Base-by-base conservation (phyloP, 1,139 yeast genomes). In the Pichia sp. region DNA sequence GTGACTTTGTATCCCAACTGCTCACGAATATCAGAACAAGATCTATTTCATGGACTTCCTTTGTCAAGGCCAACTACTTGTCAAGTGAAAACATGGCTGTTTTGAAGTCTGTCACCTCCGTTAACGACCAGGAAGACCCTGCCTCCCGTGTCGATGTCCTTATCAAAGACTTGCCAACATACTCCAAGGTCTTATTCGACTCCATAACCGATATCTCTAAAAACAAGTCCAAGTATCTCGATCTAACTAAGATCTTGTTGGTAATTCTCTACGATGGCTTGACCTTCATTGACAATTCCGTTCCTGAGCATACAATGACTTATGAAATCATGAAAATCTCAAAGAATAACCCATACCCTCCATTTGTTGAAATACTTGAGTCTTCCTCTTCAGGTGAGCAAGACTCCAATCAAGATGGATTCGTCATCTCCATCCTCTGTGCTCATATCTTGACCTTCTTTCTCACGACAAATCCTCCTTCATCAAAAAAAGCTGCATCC, bases 41-140 rank as follows among this genome's bases (percentile, higher is more conserved):
- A 61, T 86, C 95, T 38, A 82, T 92, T 57, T 95, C 96, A 30
- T 92, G 97, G 97, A 95, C 88, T 67, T 96, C 96, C 8, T 83
- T 87, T 64, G 84, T 89, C 16, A 79, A 96, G 58, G 85, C 95
- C 11, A 84, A 82, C 50, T 81, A 85, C 50, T 76, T 92, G 48
- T 72, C 83, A 23, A 77, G 77, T 53, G 84, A 81, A 57, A 90
- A 87, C 66, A 90, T 90, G 16, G 78, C 79, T 58, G 74, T 79
- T 52, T 75, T 89, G 66, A 85, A 84, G 41, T n/a, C 50, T 15
- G 19, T 54, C 7, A 47, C 54, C 68, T 75, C 79, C 47, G 76
- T 88, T 62, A 60, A 61, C 11, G 95, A 87, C 66, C 81, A 70
- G 53, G 61, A 68, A 32, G 71, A 70, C 44, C 76, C 65, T 67